Percentiles rank a stretch among this genome's conserved stretches.
phyloP scores from a whole-genome alignment of 345 rosid species.

The Dipteronia sinensis region DNA sequence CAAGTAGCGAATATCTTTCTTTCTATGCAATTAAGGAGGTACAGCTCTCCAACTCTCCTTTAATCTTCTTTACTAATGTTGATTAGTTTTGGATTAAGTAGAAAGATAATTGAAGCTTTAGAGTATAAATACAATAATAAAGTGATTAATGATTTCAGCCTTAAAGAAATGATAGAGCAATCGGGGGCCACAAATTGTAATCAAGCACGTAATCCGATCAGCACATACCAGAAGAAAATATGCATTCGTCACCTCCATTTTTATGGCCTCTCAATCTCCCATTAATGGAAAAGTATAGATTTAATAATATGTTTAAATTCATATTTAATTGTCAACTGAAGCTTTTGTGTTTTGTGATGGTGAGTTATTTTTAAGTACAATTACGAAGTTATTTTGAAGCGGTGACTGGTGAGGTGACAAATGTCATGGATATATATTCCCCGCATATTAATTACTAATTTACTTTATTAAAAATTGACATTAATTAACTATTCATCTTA shows the following conservation, averaged over 20 bases:
- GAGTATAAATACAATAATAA: conserved; percentile 6
- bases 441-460: conserved; percentile 4
- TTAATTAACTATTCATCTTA: no score
- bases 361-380: neutral
- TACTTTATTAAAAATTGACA: no score
- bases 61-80: neutral
- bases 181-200: conserved; percentile 19
- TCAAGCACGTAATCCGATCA: conserved; percentile 31
- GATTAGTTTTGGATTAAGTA: conserved; percentile 16
- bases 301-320: neutral
- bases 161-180: neutral
- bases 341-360: conserved; percentile 3
- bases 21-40: neutral
- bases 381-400: neutral
- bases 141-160: conserved; percentile 8
- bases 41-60: neutral
- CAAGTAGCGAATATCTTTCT: neutral
- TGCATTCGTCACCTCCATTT: conserved; percentile 23
- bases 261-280: neutral
- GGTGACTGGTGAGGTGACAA: no score
- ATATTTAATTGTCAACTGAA: neutral
- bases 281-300: neutral
- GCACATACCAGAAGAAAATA: neutral
- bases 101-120: conserved; percentile 5
- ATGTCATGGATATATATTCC: conserved; percentile 31